Conservation (phyloP, 371 early-diverging fungal species). For the Rhizopus delemar region DNA sequence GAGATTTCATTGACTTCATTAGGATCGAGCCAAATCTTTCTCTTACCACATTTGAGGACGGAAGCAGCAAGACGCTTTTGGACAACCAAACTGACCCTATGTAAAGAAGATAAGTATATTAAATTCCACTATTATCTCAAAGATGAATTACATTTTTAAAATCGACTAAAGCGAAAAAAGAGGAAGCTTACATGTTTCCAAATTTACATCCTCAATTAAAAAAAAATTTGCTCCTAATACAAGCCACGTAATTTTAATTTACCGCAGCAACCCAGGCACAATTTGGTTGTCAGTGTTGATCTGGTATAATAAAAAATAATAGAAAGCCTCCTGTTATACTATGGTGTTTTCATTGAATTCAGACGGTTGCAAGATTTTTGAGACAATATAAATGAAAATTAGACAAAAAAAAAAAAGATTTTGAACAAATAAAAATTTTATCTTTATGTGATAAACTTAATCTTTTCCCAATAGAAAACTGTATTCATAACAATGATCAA, state of each 20-base stretch:
- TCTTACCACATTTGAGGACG: constrained; percentile 97
- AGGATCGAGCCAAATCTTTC: constrained; percentile 99
- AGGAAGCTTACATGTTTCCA: constrained; percentile 1
- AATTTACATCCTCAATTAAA: constrained; percentile 1
- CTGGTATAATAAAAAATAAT: too few relatives aligned
- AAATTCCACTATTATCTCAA: neutral
- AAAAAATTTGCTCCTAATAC: constrained; percentile 4
- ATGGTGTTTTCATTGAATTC: too few relatives aligned
- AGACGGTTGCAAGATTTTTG: too few relatives aligned
- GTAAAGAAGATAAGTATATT: neutral
- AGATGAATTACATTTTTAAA: constrained; percentile 4
- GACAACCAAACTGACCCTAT: constrained; percentile 77
- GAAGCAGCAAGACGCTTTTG: constrained; percentile 97
- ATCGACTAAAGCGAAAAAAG: constrained; percentile 10
- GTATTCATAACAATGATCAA: too few relatives aligned
- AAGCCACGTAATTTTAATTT: constrained; percentile 1
- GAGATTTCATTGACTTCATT: constrained; percentile 94
- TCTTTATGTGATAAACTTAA: too few relatives aligned
- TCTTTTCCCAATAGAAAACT: too few relatives aligned
- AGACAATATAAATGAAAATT: too few relatives aligned
- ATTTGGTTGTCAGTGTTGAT: too few relatives aligned
- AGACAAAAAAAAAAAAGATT: too few relatives aligned
- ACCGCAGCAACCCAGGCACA: neutral
- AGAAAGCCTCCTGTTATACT: too few relatives aligned
- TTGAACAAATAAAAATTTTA: too few relatives aligned